Evolutionary conservation across 805 yeast species (phyloP), one percentile per base, ranked within the genome.

Genomic region (Candida taoyuanica): DNA sequence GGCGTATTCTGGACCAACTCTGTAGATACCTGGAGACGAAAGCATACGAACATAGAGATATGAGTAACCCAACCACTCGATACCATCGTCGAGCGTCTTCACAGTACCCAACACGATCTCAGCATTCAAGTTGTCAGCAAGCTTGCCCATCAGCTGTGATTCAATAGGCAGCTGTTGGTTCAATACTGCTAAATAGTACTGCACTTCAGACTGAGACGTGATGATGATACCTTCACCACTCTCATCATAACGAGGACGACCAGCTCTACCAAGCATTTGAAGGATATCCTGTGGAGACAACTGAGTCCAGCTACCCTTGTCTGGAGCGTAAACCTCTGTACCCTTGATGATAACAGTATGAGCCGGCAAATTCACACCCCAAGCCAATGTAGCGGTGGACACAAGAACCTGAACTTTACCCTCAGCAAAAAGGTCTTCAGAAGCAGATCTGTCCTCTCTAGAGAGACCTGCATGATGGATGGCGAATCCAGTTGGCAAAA

Each of bases 261-360:
- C 98, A 15, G 98, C 98, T 66, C 98, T 77, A 26, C 98, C 98
- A n/a, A 91, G 68, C 98, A 91, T 91, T 63, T 91, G 98, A 8
- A 91, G 60, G 27, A 91, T 82, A 62, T 93, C 98, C 53, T 91
- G 98, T 0, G 97, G 94, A 0, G 95, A 81, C n/a, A 91, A 64
- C 53, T 85, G 93, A 2, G 78, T 78, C 97, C 98, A 91, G 6
- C 74, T 64, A 38, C 97, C 95, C 45, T 74, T 76, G 46, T 84
- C 93, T 0, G 99, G 97, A 5, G 93, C 83, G 53, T 94, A 93
- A 0, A 88, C 80, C 53, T 86, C 95, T 0, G 98, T 91, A 0
- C 98, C 98, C 53, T 86, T 86, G 45, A 88, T 85, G 19, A 88
- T 80, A 21, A 88, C 97, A 0, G 96, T 86, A 54, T 89, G 96